Conservation (phyloP, 2,329 filamentous ascomycete species). For the Talaromyces amestolkiae region DNA sequence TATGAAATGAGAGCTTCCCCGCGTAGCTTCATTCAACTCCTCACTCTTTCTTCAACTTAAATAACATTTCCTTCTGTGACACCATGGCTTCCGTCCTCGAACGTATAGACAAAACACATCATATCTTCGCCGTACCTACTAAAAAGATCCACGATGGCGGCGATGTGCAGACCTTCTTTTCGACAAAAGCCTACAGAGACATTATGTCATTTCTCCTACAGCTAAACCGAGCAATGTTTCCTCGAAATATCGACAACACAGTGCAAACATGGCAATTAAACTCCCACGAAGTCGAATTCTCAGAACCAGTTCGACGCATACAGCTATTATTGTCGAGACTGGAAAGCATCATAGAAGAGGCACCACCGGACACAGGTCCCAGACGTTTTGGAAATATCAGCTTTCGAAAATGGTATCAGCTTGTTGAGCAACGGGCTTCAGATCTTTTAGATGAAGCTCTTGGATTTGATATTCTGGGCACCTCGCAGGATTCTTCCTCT, state of each 20-base stretch:
- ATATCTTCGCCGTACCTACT: slow-evolving; percentile 63
- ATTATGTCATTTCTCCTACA: slow-evolving; percentile 86
- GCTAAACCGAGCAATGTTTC: slow-evolving; percentile 83
- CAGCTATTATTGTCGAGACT: slow-evolving; percentile 65
- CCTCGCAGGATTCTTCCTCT: slow-evolving; percentile 23
- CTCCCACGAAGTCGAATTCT: slow-evolving; percentile 45
- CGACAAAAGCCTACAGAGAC: slow-evolving; percentile 78
- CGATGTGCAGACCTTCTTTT: slow-evolving; percentile 78
- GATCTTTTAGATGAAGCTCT: slow-evolving; percentile 59
- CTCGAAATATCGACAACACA: slow-evolving; percentile 51
- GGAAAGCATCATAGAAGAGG: slow-evolving; percentile 67
- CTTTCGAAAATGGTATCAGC: slow-evolving; percentile 77
- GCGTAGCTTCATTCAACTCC: slow-evolving; percentile 19
- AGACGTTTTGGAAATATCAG: slow-evolving; percentile 88
- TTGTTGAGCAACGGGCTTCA: slow-evolving; percentile 61
- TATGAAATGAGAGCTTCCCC: neutral
- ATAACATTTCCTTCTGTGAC: neutral
- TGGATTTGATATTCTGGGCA: slow-evolving; percentile 47
- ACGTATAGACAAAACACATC: slow-evolving; percentile 49
- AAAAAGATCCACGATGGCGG: slow-evolving; percentile 83
- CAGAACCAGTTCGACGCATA: slow-evolving; percentile 62
- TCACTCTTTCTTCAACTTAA: slow-evolving; percentile 6
- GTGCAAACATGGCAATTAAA: slow-evolving; percentile 52
- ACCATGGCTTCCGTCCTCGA: slow-evolving; percentile 25
- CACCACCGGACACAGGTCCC: slow-evolving; percentile 80